Conservation (phyloP, 371 early-diverging fungal species). For the Rhizopus microsporus region DNA sequence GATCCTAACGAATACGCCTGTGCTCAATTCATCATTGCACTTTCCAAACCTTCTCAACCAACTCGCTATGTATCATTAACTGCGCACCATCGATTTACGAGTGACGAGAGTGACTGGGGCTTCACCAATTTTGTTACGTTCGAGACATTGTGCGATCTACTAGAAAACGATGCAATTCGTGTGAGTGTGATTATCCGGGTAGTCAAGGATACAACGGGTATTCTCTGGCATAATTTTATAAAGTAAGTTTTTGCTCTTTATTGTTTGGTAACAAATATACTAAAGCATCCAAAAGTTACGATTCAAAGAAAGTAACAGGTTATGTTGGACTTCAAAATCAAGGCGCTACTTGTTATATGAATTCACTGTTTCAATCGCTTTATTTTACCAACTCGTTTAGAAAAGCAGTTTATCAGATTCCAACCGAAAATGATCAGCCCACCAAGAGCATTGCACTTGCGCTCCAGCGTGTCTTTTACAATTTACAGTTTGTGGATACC, state of each 20-base stretch:
- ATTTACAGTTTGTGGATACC: conserved; percentile 66
- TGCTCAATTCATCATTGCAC: conserved; percentile 77
- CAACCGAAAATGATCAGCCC: conserved; percentile 85
- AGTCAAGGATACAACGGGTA: conserved; percentile 85
- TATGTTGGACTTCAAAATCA: conserved; percentile 95
- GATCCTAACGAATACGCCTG: conserved; percentile 75
- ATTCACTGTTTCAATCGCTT: conserved; percentile 96
- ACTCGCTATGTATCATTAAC: conserved; percentile 51
- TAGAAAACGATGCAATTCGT: conserved; percentile 56
- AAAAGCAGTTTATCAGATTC: conserved; percentile 86
- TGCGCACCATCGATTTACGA: conserved; percentile 82
- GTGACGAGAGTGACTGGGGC: conserved; percentile 91
- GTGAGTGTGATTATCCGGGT: conserved; percentile 80
- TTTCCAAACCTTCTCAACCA: conserved; percentile 75
- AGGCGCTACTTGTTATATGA: conserved; percentile 99
- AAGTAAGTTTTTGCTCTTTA: conserved; percentile 51
- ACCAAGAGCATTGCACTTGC: conserved; percentile 82
- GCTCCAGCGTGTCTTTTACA: conserved; percentile 92
- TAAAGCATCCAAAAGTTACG: conserved; percentile 55
- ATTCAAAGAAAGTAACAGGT: conserved; percentile 89
- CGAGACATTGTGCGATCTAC: conserved; percentile 37
- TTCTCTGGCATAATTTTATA: conserved; percentile 91
- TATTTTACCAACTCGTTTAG: conserved; percentile 95
- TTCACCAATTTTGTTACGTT: conserved; percentile 76
- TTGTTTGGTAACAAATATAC: neutral